Base-by-base conservation (phyloP, 768 basidiomycete species). In the Strobilomyces echinocephalus region DNA sequence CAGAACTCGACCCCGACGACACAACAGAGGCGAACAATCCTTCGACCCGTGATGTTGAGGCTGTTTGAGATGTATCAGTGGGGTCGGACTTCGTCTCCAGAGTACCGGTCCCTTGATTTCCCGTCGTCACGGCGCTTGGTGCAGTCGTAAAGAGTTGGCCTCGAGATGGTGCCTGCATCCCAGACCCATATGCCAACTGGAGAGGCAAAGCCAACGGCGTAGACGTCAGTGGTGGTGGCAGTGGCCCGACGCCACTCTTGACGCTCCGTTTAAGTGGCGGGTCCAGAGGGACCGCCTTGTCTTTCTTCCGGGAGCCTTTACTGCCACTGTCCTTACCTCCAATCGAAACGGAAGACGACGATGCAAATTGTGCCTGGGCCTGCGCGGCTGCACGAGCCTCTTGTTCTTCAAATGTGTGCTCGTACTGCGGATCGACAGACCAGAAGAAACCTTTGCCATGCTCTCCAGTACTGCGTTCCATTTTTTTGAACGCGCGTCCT, bases 381-480 rank as follows among this genome's bases (percentile, higher is more conserved):
- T 75, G 68, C 58, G 60, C 70, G 72, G 61, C 71, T 54, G 61
- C 63, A 49, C 81, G 82, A 20, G 73, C 74, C 55, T 88, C 85
- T 61, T 87, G 86, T 56, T 87, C 86, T 65, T 85, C 83, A 41
- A 91, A 79, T 34, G 75, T 75, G 53, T 83, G 84, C 49, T 84
- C 80, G 65, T 78, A 77, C 51, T 82, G 79, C 41, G 87, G 84
- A 63, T 95, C 94, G 31, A 97, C 76, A 18, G 88, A 87, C 95
- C 95, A 97, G 58, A 93, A 91, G 59, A 86, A 92, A 2, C 94
- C 95, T 68, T 95, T 97, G 9, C 91, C 88, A 55, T 87, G 80
- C 74, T 88, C 91, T 54, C 91, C 88, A 7, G 84, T 82, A 56
- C 84, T 87, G 30, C 91, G 79, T 54, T 94, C 90, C 68, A 91